Evolutionary conservation across 2,329 filamentous ascomycete species (phyloP).

Genomic region (Epichloe coenophiala): DNA sequence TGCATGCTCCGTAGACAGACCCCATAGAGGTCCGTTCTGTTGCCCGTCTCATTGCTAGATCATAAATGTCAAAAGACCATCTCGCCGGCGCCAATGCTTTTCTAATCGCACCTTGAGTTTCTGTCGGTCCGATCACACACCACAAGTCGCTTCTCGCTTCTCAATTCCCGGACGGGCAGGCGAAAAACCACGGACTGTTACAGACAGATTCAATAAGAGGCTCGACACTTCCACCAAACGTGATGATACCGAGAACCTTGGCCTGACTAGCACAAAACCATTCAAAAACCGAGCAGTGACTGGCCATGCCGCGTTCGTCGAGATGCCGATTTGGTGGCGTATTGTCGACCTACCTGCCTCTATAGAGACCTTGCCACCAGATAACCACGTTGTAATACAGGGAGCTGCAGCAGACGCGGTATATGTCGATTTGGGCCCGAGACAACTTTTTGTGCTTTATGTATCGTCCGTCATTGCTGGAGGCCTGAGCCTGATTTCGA

Average conservation of each 20-base stretch:
- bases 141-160: background rate
- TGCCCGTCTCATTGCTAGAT: background rate
- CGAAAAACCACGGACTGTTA: background rate
- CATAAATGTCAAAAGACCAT: background rate
- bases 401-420: background rate
- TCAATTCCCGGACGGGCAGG: background rate
- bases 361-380: background rate
- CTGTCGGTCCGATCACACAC: background rate
- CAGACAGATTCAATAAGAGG: background rate
- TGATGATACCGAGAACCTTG: background rate
- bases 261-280: background rate
- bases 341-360: background rate
- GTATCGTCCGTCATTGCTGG: constrained; percentile 26
- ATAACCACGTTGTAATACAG: background rate
- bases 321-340: constrained; percentile 2
- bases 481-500: constrained; percentile 41
- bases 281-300: background rate
- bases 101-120: background rate
- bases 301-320: background rate
- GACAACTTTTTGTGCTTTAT: constrained; percentile 7
- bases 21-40: background rate
- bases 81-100: background rate
- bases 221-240: background rate
- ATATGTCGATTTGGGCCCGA: background rate
- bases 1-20: background rate